These are phyloP conservation scores for Albugo laibachii DNA, from an alignment of 352 stramenopile species.

Conservation along the genomic window DNA sequence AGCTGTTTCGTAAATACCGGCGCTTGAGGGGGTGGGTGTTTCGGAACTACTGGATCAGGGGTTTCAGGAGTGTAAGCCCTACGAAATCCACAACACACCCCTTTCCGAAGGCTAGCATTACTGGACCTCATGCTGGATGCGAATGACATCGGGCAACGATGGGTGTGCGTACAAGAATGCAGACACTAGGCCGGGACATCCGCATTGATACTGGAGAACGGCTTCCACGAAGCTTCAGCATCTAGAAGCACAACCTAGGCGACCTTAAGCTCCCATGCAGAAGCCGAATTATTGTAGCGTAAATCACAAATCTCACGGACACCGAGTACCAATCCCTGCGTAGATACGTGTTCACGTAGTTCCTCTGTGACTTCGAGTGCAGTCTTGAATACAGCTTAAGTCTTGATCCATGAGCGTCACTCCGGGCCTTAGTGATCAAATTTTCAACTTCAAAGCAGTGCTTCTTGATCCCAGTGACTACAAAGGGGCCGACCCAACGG, in stretches of 20 bases:
- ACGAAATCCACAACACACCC: too few relatives aligned
- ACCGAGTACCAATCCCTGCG: conserved; percentile 4
- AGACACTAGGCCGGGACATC: too few relatives aligned
- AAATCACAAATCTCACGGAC: conserved; percentile 1
- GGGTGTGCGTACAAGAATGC: too few relatives aligned
- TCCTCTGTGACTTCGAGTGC: conserved; percentile 7
- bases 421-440: conserved; percentile 3
- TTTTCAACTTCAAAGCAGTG: conserved; percentile 9
- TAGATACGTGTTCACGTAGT: conserved; percentile 5
- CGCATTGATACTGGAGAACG: neutral
- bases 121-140: too few relatives aligned
- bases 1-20: too few relatives aligned
- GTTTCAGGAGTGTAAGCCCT: too few relatives aligned
- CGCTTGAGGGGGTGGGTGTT: too few relatives aligned
- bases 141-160: too few relatives aligned
- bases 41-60: too few relatives aligned
- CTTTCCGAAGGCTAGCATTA: too few relatives aligned
- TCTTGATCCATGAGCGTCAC: conserved; percentile 8
- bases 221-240: conserved; percentile 5
- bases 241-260: conserved; percentile 5
- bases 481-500: conserved; percentile 8
- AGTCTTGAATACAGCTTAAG: conserved; percentile 6
- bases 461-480: conserved; percentile 1
- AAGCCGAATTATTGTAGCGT: conserved; percentile 1
- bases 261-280: conserved; percentile 1